Percentiles rank a stretch among this genome's conserved stretches.
Evolutionary conservation across 1,284 basidiomycete genomes (phyloP).

Genomic region (Pterulicium gracile): DNA sequence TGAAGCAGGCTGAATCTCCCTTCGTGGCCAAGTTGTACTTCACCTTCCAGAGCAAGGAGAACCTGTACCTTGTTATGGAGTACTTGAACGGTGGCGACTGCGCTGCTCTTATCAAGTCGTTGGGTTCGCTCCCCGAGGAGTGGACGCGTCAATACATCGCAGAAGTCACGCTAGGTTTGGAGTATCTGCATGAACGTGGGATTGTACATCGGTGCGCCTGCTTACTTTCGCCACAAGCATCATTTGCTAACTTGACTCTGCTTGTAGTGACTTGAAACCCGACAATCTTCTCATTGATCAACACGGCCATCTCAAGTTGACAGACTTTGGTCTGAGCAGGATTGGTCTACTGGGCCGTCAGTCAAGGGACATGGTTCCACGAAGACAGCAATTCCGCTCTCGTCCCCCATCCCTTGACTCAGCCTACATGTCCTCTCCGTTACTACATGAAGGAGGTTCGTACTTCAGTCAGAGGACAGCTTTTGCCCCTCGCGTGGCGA

Average conservation of each 20-base stretch:
- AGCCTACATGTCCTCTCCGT: constrained; percentile 64
- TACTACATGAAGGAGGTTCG: constrained; percentile 63
- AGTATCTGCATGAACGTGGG: constrained; percentile 89
- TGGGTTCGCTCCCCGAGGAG: constrained; percentile 91
- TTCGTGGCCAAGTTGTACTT: constrained; percentile 98
- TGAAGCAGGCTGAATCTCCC: constrained; percentile 99
- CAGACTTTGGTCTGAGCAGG: constrained; percentile 95
- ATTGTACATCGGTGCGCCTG: constrained; percentile 89
- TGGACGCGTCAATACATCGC: constrained; percentile 97
- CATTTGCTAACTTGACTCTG: constrained; percentile 9
- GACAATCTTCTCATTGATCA: constrained; percentile 97
- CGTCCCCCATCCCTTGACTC: constrained; percentile 78
- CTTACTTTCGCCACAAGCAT: neutral
- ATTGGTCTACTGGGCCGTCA: constrained; percentile 97
- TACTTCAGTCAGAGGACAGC: constrained; percentile 68
- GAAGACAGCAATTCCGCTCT: constrained; percentile 42
- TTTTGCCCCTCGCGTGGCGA: constrained; percentile 43
- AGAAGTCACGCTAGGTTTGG: constrained; percentile 90
- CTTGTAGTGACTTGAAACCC: constrained; percentile 86
- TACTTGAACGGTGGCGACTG: constrained; percentile 97
- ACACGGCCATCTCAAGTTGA: constrained; percentile 92
- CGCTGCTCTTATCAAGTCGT: constrained; percentile 88
- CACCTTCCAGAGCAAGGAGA: constrained; percentile 99
- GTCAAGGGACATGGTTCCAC: constrained; percentile 53
- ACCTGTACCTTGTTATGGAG: constrained; percentile 98